A percentile compares a stretch with the other conserved stretches of the same genome.
These are phyloP conservation scores for Skeletonema potamos DNA, from an alignment of 108 stramenopile genomes.

Conservation along the genomic window DNA sequence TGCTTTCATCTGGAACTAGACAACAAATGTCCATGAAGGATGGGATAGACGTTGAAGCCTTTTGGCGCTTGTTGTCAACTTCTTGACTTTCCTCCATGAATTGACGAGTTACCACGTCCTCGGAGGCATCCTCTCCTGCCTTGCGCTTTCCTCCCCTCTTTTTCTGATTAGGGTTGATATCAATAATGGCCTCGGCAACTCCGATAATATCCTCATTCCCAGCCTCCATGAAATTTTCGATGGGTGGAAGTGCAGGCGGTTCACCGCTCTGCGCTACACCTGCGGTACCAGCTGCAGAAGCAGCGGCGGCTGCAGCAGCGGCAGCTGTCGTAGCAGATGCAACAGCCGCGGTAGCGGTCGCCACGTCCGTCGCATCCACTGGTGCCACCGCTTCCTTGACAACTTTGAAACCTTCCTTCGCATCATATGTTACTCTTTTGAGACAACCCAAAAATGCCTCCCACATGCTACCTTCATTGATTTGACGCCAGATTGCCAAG, in stretches of 20 bases:
- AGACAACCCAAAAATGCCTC: conserved; percentile 3
- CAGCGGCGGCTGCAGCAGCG: background rate
- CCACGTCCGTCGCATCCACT: background rate
- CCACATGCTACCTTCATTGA: background rate
- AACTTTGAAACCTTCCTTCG: background rate
- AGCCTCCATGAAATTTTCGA: background rate
- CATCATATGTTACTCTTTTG: background rate
- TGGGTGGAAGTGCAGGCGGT: background rate
- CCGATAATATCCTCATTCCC: background rate
- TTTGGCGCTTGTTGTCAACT: background rate
- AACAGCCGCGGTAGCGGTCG: background rate
- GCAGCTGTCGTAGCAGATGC: background rate
- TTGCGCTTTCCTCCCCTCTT: background rate
- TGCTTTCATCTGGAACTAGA: conserved; percentile 2
- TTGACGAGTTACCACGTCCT: background rate
- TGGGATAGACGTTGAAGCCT: conserved; percentile 3
- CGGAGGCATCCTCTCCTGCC: background rate
- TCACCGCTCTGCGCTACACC: background rate
- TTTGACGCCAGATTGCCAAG: conserved; percentile 6
- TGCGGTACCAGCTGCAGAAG: background rate
- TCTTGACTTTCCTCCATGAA: background rate
- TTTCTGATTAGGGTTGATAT: background rate
- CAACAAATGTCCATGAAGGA: conserved; percentile 14
- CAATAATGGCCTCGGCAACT: background rate
- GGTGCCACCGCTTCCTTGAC: background rate